Base-by-base conservation (phyloP, 2,329 filamentous ascomycete species). In the Chaetomium olivaceum region DNA sequence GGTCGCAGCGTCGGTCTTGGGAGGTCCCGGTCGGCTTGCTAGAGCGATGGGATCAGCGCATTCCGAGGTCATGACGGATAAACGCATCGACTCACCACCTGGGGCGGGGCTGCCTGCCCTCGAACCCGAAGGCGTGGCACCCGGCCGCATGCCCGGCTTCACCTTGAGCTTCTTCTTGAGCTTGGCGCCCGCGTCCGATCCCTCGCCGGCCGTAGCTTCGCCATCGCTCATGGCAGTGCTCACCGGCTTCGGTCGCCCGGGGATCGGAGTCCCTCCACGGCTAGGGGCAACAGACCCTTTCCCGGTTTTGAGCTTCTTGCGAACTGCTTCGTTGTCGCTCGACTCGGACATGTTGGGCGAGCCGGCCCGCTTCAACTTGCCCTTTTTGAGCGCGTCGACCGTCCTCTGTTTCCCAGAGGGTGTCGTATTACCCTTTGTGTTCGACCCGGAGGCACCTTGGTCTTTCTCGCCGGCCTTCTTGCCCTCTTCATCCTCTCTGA, bases 311-410 rank as follows among this genome's bases (percentile, higher is more conserved):
- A 90, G 87, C 75, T 85, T 86, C 79, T 95, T 93, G 70, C 90
- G 89, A 27, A 89, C 87, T 0, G 91, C 94, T 76, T 98, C 94
- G 71, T 93, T 96, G 61, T 92, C 94, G 75, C 92, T 96, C 11
- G 92, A 92, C 75, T 98, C 94, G 1, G 93, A 97, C 36, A 91
- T 83, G 69, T 93, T 90, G 3, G 93, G 92, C 19, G 93, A 97
- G 21, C 93, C 92, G 36, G 91, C 85, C 33, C 94, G 89, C 80
- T 97, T 97, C 61, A 94, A 85, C 73, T 87, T 88, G 72, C 78
- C 77, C 74, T 86, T 87, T 76, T 85, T 87, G 6, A 79, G 73
- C 12, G 81, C 77, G 36, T 85, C 79, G 5, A 77, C 75, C 12
- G 77, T 73, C 63, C 80, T 79, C 61, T 79, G 80, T 73, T 84